Evolutionary conservation across 2,329 filamentous ascomycete species (phyloP).

Genomic region (Fusarium sp.): DNA sequence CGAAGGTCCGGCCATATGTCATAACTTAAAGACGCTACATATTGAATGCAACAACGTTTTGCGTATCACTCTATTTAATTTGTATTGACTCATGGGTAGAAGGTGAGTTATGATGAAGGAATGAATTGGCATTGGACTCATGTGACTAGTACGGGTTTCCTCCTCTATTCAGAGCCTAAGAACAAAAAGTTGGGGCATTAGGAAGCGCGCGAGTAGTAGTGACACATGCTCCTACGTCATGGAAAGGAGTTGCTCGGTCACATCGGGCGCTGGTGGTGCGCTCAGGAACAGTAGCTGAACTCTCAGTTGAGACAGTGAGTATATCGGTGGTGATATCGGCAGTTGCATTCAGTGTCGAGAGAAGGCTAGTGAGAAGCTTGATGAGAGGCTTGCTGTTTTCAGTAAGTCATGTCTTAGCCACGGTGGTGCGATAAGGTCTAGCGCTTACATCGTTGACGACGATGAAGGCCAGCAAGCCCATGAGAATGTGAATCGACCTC

Average conservation of each 20-base stretch:
- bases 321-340: neutral
- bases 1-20: neutral
- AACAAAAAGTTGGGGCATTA: neutral
- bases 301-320: neutral
- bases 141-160: neutral
- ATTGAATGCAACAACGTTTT: too few relatives aligned
- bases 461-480: too few relatives aligned
- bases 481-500: too few relatives aligned
- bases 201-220: neutral
- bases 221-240: neutral
- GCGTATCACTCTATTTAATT: rapidly evolving
- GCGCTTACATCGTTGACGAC: neutral
- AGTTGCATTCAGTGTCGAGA: neutral
- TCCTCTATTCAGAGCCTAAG: neutral
- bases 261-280: too few relatives aligned
- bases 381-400: neutral
- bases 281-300: neutral
- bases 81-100: neutral
- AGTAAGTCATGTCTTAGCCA: neutral
- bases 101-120: neutral
- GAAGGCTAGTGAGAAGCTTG: neutral
- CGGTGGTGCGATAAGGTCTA: neutral
- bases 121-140: neutral
- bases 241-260: neutral
- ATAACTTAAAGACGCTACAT: neutral